Base-by-base conservation (phyloP, 345 rosid species). In the Anastatica hierochuntica region DNA sequence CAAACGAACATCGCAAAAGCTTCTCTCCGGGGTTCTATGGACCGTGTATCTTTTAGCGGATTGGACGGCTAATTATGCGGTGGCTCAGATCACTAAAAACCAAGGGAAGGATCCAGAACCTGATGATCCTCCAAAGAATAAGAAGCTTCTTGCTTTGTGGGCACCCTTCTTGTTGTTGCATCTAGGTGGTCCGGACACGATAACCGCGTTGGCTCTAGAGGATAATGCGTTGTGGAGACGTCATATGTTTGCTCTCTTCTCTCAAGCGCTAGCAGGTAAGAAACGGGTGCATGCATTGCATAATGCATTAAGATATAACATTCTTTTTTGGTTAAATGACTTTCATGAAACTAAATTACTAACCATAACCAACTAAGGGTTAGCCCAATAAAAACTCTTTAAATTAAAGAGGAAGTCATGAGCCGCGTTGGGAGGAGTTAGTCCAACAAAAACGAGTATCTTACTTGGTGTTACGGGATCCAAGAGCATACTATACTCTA, bases 121-220 rank as follows among this genome's bases (percentile, higher is more conserved):
- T 10, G 4, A 12, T 2, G 48, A 20, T 9, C 12, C 58, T 33
- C 62, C 46, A 1, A 18, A 42, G 4, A 53, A 65, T 0, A 66
- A 70, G 51, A 63, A 72, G 12, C 75, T 85, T 14, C 14, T 80
- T 49, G 82, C 81, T 10, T 72, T 85, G 35, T 85, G 95, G 95
- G 77, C 94, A 10, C 79, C 88, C 0, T 84, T 84, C 67, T 68
- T 84, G 38, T 53, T 81, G 16, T 14, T 84, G 13, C 94, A 81
- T 42, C 79, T 79, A 4, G 89, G 86, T 6, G 89, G 89, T 0
- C 86, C 84, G 0, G 86, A 84, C 67, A 68, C 86, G 2, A 79
- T 84, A 37, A 81, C 94, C 6, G 79, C 84, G 0, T 73, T 77
- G 1, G 69, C 89, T 1, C 78, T 85, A 1, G 94, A 84, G 30